Base-by-base conservation (phyloP, 169 alveolate genomes). In the Neospora caninum region DNA sequence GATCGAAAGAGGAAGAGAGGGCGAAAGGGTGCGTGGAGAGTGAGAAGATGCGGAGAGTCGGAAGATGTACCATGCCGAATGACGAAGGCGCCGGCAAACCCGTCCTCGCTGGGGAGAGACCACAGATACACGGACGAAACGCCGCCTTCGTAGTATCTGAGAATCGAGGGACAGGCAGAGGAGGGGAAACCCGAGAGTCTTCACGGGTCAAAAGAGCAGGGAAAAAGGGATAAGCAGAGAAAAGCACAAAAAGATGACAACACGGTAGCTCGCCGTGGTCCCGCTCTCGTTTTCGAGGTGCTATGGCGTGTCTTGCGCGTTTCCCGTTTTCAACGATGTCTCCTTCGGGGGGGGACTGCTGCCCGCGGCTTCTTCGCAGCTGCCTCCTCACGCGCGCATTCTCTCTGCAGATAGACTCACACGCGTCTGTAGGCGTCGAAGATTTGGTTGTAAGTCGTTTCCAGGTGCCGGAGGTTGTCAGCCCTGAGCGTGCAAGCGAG, bases 41-140 rank as follows among this genome's bases (percentile, higher is more conserved):
- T 49, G 13, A 7, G 58, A 49, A 13, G 4, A 49, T 49, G 13
- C 58, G 13, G 22, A 49, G 58, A 49, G 58, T 27, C 7, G 16
- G n/a, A 38, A 27, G 38, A 13, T n/a, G 7, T 41, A 92, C 94
- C 92, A 10, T 92, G 45, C 0, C 34, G 89, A 16, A 92, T 6
- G 78, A 67, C 43, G 69, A 92, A 92, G 0, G 94, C 94, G 7
- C 82, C 94, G 13, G 94, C 94, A 34, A 92, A 92, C 31, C 94
- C 91, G 64, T 83, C 87, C 31, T 92, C 73, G n/a, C 69, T 80
- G 38, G 36, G 87, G 20, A 92, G 84, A 31, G 83, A 42, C 94
- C 94, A 92, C 34, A 80, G 78, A n/a, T 92, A 92, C 43, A 92
- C 94, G 31, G 94, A 92, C 9, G 94, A 92, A 16, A 92, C 94